phyloP scores from a whole-genome alignment of 306 rosid genomes.

The Pachyrhizus erosus region DNA sequence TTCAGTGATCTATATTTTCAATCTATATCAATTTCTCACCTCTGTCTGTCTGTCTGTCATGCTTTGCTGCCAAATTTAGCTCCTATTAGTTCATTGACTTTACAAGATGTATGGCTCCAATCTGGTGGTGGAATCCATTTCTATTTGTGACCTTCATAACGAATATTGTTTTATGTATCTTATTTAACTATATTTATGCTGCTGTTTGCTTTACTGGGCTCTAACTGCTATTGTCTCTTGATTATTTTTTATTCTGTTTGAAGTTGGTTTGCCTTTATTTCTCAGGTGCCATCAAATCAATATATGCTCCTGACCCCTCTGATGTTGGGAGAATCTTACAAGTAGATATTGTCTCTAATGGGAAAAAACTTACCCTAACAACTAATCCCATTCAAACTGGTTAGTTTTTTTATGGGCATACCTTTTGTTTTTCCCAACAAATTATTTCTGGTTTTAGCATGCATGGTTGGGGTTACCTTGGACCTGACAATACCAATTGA shows the following conservation, averaged over 20 bases:
- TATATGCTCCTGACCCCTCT: slow-evolving; percentile 90
- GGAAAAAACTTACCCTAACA: slow-evolving; percentile 63
- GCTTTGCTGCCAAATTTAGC: neutral
- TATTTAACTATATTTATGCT: slow-evolving; percentile 3
- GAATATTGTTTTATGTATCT: neutral
- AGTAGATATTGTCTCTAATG: slow-evolving; percentile 74
- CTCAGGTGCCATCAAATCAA: slow-evolving; percentile 73
- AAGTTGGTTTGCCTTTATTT: slow-evolving; percentile 37
- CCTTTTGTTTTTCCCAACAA: neutral
- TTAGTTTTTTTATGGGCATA: slow-evolving; percentile 51
- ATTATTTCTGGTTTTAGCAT: slow-evolving; percentile 9
- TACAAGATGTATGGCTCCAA: neutral
- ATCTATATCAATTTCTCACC: no score
- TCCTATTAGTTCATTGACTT: slow-evolving; percentile 6
- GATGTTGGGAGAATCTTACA: slow-evolving; percentile 91
- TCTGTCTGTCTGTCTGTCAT: neutral
- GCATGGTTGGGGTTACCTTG: slow-evolving; percentile 1
- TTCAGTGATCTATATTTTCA: neutral
- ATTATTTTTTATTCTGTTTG: slow-evolving; percentile 35
- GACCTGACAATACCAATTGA: neutral
- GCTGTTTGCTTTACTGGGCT: slow-evolving; percentile 7
- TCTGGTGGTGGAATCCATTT: slow-evolving; percentile 15
- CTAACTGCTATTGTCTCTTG: slow-evolving; percentile 8
- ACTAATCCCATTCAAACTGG: slow-evolving; percentile 86
- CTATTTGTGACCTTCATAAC: neutral